These are phyloP conservation scores for Penicillium sp. DNA, from an alignment of 2,329 filamentous ascomycete species.

Conservation along the genomic window DNA sequence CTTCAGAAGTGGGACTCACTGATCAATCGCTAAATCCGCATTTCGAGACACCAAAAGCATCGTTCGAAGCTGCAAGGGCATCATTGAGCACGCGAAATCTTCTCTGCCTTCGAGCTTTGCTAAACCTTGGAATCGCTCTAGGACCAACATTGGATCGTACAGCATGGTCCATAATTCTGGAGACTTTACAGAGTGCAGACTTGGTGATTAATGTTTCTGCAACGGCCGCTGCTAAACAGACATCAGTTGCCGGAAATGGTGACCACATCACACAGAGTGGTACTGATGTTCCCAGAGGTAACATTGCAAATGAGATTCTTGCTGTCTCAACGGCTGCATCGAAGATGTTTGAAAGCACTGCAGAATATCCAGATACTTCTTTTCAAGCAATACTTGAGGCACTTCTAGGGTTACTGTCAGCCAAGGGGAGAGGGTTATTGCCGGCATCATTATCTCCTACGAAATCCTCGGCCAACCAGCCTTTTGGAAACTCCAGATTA, in stretches of 20 bases:
- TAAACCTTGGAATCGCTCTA: conserved; percentile 94
- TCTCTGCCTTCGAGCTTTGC: conserved; percentile 78
- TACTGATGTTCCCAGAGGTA: conserved; percentile 51
- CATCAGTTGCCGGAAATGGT: conserved; percentile 21
- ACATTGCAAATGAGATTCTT: conserved; percentile 74
- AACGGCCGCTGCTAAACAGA: conserved; percentile 24
- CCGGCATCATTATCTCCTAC: conserved; percentile 52
- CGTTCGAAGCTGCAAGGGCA: conserved; percentile 42
- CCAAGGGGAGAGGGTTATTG: conserved; percentile 40
- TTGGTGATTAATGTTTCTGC: conserved; percentile 62
- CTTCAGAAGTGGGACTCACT: conserved; percentile 22
- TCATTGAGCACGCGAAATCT: conserved; percentile 83
- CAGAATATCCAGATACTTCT: conserved; percentile 79
- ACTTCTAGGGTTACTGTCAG: conserved; percentile 65
- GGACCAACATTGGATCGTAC: conserved; percentile 76
- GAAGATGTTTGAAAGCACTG: conserved; percentile 84
- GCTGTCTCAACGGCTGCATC: conserved; percentile 85
- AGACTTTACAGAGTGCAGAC: conserved; percentile 89
- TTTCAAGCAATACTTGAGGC: conserved; percentile 75
- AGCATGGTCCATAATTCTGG: conserved; percentile 84
- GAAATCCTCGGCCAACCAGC: conserved; percentile 21
- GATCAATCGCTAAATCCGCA: conserved; percentile 23
- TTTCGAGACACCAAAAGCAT: conserved; percentile 24
- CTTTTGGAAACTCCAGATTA: conserved; percentile 37
- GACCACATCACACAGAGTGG: conserved; percentile 24